Base-by-base conservation (phyloP, 129 eudicot species). In the Solidago caesia region DNA sequence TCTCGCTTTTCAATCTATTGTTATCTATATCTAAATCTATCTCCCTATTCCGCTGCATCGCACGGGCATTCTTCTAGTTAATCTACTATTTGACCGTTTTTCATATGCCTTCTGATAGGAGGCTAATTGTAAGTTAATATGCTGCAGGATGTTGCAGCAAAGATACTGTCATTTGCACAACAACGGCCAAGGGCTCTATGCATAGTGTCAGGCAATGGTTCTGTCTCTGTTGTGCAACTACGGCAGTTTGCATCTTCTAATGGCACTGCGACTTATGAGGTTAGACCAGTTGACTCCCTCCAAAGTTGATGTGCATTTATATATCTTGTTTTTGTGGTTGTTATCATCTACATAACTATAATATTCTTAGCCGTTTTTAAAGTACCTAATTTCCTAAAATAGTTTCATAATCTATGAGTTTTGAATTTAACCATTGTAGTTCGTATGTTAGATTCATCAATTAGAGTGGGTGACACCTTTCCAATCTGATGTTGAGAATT, bases 121-220 rank as follows among this genome's bases (percentile, higher is more conserved):
- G 68, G 63, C 10, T 58, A 67, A 74, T 46, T 68, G 69, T 7
- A 5, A 44, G 61, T 60, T 62, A 26, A 62, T 72, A 49, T 59
- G 42, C 49, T 74, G 81, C 74, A 91, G 97, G 97, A 91, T 72
- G 75, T 91, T 59, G 87, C 94, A 1, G 88, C 89, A 73, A 91
- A 84, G 67, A 71, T 91, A 72, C 62, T 88, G 60, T 80, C 89
- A 5, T 91, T 91, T 64, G 87, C 97, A 70, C 89, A 88, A 74
- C 93, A 88, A 76, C 77, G 91, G 76, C 89, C 89, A n/a, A 88
- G 94, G 81, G 94, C 91, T 73, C 75, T 91, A 76, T 91, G 97
- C 80, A 78, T 91, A 68, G 67, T 91, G 79, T 85, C 97, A 33
- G 97, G 86, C 14, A 91, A 77, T 59, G 97, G 97, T 65, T 49